phyloP scores from a whole-genome alignment of 345 rosid genomes.

The Rhodamnia rubescens region DNA sequence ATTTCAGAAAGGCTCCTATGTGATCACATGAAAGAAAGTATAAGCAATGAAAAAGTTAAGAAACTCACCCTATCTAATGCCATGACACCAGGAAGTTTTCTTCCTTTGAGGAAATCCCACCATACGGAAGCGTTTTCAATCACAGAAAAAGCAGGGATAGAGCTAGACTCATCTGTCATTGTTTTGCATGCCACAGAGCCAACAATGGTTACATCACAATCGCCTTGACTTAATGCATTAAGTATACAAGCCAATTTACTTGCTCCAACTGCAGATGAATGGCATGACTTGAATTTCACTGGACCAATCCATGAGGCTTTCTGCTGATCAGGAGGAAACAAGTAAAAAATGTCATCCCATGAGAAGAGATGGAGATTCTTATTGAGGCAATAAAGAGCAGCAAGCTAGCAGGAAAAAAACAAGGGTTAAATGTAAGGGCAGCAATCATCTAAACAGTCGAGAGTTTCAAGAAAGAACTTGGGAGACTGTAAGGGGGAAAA shows the following conservation, averaged over 20 bases:
- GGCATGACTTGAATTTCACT: conserved; percentile 25
- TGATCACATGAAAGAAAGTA: neutral
- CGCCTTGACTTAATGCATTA: conserved; percentile 14
- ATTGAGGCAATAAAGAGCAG: neutral
- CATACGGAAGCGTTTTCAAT: conserved; percentile 40
- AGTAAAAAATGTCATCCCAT: neutral
- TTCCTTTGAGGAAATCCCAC: conserved; percentile 58
- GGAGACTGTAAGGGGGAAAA: neutral
- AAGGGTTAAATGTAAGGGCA: neutral
- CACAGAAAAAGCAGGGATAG: conserved; percentile 7
- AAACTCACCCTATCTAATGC: conserved; percentile 53
- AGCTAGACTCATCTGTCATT: conserved; percentile 17
- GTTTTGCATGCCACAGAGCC: conserved; percentile 32
- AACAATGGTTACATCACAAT: conserved; percentile 35
- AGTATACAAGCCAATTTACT: conserved; percentile 30
- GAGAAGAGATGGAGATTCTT: neutral
- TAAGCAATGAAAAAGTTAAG: neutral
- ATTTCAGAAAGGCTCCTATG: neutral
- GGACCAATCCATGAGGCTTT: conserved; percentile 58
- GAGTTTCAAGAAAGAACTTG: neutral
- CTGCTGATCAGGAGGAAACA: conserved; percentile 17
- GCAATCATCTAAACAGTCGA: neutral
- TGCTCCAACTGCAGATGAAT: conserved; percentile 17
- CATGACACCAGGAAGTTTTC: conserved; percentile 47
- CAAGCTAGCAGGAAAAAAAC: neutral